A percentile compares a stretch with the other conserved stretches of the same genome.
phyloP scores from a whole-genome alignment of 345 rosid genomes.

The Pugionium cornutum region DNA sequence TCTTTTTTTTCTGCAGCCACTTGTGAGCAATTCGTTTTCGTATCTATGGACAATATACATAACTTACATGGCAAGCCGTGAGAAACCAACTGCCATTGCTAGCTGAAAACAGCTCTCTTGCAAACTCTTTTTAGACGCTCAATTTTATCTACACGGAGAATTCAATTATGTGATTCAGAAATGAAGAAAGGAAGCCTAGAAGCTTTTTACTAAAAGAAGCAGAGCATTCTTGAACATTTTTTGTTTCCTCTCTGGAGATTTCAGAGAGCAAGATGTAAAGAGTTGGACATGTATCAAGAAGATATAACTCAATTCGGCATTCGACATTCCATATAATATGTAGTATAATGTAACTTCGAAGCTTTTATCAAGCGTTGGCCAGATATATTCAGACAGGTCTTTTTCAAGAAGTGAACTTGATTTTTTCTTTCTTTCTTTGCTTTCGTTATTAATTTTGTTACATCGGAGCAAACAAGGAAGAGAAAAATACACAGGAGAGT shows the following conservation, averaged over 20 bases:
- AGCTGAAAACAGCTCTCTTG: constrained; percentile 33
- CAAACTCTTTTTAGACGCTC: neutral
- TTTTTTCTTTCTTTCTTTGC: neutral
- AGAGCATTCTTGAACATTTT: constrained; percentile 29
- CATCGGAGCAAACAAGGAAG: constrained; percentile 24
- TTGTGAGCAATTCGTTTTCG: constrained; percentile 90
- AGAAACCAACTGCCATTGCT: constrained; percentile 47
- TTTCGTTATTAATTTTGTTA: constrained; percentile 34
- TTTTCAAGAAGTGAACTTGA: neutral
- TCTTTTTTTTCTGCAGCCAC: constrained; percentile 52
- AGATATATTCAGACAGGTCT: neutral
- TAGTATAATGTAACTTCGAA: constrained; percentile 19
- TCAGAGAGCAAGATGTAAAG: constrained; percentile 21
- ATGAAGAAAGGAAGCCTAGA: constrained; percentile 7
- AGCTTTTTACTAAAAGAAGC: constrained; percentile 12
- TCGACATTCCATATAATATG: constrained; percentile 15
- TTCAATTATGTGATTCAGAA: neutral
- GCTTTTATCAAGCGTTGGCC: constrained; percentile 8
- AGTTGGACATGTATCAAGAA: constrained; percentile 7
- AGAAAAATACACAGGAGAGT: constrained; percentile 9
- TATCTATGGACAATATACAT: constrained; percentile 88
- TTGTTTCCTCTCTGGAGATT: constrained; percentile 24
- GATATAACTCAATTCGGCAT: neutral
- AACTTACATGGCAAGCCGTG: constrained; percentile 80
- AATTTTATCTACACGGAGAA: neutral